These are phyloP conservation scores for Hypoxylon fragiforme DNA, from an alignment of 495 filamentous ascomycete species.

Conservation along the genomic window DNA sequence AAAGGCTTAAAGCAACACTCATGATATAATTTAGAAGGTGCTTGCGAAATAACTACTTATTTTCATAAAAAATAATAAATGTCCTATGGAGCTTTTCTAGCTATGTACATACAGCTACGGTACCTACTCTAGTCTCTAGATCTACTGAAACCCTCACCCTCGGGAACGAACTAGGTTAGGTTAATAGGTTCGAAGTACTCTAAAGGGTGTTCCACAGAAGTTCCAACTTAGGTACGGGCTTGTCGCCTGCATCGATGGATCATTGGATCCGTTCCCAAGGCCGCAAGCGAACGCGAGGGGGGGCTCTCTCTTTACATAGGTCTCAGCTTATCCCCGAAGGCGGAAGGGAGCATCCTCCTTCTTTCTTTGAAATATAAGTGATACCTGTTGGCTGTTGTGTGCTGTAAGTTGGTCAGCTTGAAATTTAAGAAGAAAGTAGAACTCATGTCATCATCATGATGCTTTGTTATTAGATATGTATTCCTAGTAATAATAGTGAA, in stretches of 20 bases:
- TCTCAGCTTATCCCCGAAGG: neutral
- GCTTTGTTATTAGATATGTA: constrained; percentile 2
- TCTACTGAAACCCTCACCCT: constrained; percentile 27
- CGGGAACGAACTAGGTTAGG: constrained; percentile 19
- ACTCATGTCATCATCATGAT: constrained; percentile 22
- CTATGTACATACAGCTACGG: no score
- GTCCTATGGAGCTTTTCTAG: no score
- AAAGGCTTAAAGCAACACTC: no score
- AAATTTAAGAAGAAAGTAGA: no score
- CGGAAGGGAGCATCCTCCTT: no score
- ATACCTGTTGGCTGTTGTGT: no score
- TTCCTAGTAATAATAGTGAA: neutral
- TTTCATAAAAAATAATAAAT: no score
- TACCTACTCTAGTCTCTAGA: constrained; percentile 12
- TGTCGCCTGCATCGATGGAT: constrained; percentile 2
- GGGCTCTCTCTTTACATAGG: neutral
- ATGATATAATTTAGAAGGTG: no score
- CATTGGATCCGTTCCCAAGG: neutral
- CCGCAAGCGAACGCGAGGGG: neutral
- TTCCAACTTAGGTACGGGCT: constrained; percentile 20
- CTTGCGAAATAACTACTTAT: no score
- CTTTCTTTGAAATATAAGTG: no score
- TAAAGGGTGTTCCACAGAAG: constrained; percentile 12
- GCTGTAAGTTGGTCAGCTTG: no score
- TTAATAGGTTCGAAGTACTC: constrained; percentile 14